phyloP scores from a whole-genome alignment of 225 moss, liverwort and hornwort species.

The Pseudisothecium myosuroides region DNA sequence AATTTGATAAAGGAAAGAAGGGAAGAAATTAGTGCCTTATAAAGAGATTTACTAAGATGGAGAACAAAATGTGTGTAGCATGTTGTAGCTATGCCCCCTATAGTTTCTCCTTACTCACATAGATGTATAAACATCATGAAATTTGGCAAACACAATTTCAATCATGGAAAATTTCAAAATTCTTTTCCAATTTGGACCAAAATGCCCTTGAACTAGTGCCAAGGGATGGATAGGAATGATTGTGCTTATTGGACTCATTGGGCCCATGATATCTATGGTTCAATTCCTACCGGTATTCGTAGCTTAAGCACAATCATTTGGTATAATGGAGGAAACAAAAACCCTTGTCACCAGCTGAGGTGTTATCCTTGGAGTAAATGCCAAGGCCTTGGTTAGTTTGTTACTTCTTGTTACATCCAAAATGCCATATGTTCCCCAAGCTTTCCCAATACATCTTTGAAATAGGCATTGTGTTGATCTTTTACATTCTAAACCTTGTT shows the following conservation, averaged over 20 bases:
- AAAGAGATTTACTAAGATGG: rapidly evolving
- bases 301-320: background rate
- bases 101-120: background rate
- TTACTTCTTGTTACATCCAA: rapidly evolving
- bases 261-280: rapidly evolving
- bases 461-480: background rate
- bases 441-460: background rate
- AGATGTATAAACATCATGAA: background rate
- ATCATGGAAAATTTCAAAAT: background rate
- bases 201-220: rapidly evolving
- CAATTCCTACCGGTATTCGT: rapidly evolving
- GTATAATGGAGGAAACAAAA: background rate
- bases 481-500: background rate
- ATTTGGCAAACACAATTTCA: background rate
- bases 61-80: rapidly evolving
- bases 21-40: rapidly evolving
- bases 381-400: rapidly evolving
- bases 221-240: background rate
- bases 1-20: rapidly evolving
- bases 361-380: background rate
- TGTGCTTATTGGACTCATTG: rapidly evolving
- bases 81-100: rapidly evolving
- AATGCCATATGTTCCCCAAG: rapidly evolving
- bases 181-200: rapidly evolving
- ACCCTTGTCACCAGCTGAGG: rapidly evolving